These are phyloP conservation scores for Fusarium gaditjirri DNA, from an alignment of 2,329 filamentous ascomycete genomes.

Conservation along the genomic window DNA sequence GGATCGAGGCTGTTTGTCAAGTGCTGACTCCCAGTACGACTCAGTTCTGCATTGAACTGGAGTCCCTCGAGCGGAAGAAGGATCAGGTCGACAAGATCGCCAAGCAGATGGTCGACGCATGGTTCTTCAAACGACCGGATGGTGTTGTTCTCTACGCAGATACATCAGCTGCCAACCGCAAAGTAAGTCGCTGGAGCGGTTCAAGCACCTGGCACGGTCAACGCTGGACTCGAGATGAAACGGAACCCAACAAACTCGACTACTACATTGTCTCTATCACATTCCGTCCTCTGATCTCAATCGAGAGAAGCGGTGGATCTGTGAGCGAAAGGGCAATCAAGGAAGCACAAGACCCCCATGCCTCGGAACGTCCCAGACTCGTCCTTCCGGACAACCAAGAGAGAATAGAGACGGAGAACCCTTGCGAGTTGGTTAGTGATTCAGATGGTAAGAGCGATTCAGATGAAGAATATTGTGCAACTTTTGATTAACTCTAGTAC, in stretches of 20 bases:
- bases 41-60: conserved; percentile 58
- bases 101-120: conserved; percentile 31
- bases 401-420: neutral
- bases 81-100: conserved; percentile 58
- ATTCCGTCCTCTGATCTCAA: conserved; percentile 43
- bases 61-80: conserved; percentile 58
- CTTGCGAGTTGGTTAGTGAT: neutral
- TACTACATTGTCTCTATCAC: conserved; percentile 57
- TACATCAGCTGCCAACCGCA: conserved; percentile 32
- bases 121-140: conserved; percentile 46
- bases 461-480: neutral
- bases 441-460: neutral
- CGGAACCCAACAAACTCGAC: conserved; percentile 50
- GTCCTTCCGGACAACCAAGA: neutral
- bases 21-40: conserved; percentile 49
- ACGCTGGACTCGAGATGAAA: conserved; percentile 58
- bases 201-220: conserved; percentile 53
- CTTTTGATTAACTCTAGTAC: neutral
- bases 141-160: conserved; percentile 47
- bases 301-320: conserved; percentile 35
- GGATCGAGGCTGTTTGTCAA: conserved; percentile 47
- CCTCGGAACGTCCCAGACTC: neutral
- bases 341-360: neutral
- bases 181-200: conserved; percentile 56
- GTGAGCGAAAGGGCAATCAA: conserved; percentile 19